Evolutionary conservation across 371 early-diverging fungal species (phyloP).

Genomic region (Nosema muscidifuracis): DNA sequence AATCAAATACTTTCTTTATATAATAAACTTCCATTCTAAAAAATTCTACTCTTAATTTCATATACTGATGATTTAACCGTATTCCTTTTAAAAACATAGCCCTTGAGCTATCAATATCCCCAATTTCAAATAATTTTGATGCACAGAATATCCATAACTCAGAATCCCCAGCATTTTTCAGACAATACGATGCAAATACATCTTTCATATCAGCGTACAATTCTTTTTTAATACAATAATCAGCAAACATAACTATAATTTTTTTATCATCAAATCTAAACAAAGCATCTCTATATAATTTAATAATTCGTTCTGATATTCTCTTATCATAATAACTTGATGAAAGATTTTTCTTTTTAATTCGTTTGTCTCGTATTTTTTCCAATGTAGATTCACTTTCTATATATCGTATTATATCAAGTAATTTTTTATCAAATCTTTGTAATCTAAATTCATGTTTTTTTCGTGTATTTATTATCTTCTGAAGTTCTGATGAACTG

Average conservation of each 20-base stretch:
- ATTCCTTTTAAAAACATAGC: conserved; percentile 42
- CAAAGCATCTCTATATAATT: conserved; percentile 40
- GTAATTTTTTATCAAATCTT: conserved; percentile 37
- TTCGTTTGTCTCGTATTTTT: conserved; percentile 44
- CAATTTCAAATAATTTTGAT: conserved; percentile 35
- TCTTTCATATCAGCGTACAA: conserved; percentile 35
- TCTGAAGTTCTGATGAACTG: conserved; percentile 25
- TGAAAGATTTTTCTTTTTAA: conserved; percentile 4
- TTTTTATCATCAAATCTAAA: conserved; percentile 32
- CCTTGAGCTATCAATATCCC: conserved; percentile 41
- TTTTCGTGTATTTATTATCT: conserved; percentile 38
- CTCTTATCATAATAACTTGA: conserved; percentile 8
- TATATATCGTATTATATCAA: conserved; percentile 48
- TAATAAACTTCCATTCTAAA: conserved; percentile 47
- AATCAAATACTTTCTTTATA: conserved; percentile 4
- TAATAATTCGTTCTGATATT: conserved; percentile 33
- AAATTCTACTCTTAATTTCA: conserved; percentile 41
- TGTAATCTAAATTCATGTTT: conserved; percentile 39
- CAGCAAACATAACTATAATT: conserved; percentile 34
- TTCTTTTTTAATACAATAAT: conserved; percentile 34
- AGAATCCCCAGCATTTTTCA: conserved; percentile 24
- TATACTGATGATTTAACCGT: conserved; percentile 10
- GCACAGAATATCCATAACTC: conserved; percentile 53
- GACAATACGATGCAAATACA: conserved; percentile 31
- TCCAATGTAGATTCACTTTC: conserved; percentile 41